Evolutionary conservation across 306 rosid species (phyloP), one percentile per base, ranked within the genome.

Genomic region (Prunus davidiana): DNA sequence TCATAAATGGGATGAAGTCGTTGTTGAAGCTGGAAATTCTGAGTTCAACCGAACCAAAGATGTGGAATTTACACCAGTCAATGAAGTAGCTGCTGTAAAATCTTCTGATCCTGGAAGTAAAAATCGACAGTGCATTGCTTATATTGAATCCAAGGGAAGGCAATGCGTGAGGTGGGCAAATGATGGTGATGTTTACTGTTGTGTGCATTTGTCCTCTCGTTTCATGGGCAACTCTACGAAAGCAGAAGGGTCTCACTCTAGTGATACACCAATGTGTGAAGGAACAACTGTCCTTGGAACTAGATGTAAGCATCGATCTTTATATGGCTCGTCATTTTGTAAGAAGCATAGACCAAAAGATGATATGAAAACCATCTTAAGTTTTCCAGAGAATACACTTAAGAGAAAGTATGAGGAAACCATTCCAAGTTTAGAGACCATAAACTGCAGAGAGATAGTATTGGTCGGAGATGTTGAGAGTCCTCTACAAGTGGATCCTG

Each of bases 131-230:
- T 96, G 99, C 64, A 85, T 78, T 73, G 98, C 99, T 74, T 92
- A 75, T 76, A 96, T 92, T 81, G 99, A 96, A 86, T 76, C 98
- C 54, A 96, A 96, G 86, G 98, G 99, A 78, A 89, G 99, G 84
- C 99, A 91, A 77, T 96, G 99, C 79, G 99, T 96, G 79, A 89
- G 99, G 83, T 96, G 97, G 99, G 99, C 99, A 52, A 96, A 92
- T 77, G 99, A 96, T 64, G 98, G 98, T 74, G 99, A 96, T 84
- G 98, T 96, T 69, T 96, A 92, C 79, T 96, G 99, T 75, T 96
- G 99, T 78, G 98, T 92, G 55, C 99, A 96, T 86, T 80, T 96
- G 83, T 90, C 98, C 7, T 89, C 98, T 49, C 97, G 99, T 30
- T 96, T 92, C 81, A 58, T 84, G 43, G 89, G 92, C 60, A 88